Conservation (phyloP, 2,329 filamentous ascomycete species). For the Phialocephala sp. region DNA sequence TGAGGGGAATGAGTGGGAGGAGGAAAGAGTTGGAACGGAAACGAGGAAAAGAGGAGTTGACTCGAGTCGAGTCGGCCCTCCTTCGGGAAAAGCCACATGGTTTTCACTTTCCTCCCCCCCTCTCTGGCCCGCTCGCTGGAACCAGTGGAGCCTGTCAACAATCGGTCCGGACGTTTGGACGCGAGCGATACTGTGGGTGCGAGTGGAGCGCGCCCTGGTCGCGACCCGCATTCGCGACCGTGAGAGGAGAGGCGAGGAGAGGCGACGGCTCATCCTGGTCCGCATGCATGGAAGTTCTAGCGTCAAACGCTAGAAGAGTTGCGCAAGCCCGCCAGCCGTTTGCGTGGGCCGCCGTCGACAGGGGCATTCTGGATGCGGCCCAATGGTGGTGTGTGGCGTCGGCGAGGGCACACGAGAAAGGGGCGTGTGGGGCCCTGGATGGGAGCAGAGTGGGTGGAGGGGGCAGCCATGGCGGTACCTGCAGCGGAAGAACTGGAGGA, state of each 20-base stretch:
- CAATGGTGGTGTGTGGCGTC: background rate
- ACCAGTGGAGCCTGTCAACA: background rate
- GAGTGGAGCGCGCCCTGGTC: no score
- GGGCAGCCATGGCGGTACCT: background rate
- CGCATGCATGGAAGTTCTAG: slow-evolving; percentile 27
- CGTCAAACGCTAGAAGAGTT: slow-evolving; percentile 48
- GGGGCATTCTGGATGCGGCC: background rate
- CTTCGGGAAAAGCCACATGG: slow-evolving; percentile 9
- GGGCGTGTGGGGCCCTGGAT: background rate
- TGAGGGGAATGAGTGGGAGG: no score
- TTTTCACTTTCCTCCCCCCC: background rate
- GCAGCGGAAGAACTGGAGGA: background rate
- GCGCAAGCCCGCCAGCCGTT: slow-evolving; percentile 45
- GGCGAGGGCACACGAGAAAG: background rate
- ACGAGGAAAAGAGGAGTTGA: background rate
- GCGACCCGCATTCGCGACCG: no score
- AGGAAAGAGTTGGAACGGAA: background rate
- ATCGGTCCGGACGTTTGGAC: slow-evolving; percentile 16
- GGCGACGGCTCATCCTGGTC: background rate
- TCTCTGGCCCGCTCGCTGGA: background rate
- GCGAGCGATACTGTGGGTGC: background rate
- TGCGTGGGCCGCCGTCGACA: background rate
- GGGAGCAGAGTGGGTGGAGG: background rate
- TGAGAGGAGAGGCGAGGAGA: no score
- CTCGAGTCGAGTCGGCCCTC: background rate